phyloP scores from a whole-genome alignment of 768 basidiomycete species.

The Boletus eberwhitei region DNA sequence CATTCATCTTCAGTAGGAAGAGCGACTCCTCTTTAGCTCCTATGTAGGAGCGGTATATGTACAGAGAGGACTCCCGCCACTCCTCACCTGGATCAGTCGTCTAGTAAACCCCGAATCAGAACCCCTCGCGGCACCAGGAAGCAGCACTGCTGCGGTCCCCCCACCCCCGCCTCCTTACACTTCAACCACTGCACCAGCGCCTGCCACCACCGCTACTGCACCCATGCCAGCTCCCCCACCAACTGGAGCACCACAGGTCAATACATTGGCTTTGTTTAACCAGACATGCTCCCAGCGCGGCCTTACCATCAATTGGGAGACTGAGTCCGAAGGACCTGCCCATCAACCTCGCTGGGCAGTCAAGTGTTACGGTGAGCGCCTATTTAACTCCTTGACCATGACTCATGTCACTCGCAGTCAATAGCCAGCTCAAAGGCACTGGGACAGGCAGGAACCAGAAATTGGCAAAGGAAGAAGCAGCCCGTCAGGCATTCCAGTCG shows the following conservation, averaged over 20 bases:
- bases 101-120: conserved; percentile 49
- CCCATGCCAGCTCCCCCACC: conserved; percentile 19
- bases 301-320: conserved; percentile 44
- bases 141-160: conserved; percentile 7
- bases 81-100: conserved; percentile 58
- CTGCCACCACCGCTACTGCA: conserved; percentile 19
- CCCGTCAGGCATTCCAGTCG: conserved; percentile 48
- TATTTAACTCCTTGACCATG: neutral
- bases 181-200: conserved; percentile 12
- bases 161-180: conserved; percentile 27
- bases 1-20: conserved; percentile 42
- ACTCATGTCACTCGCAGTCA: conserved; percentile 38
- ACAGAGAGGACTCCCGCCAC: conserved; percentile 46
- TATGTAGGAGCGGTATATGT: conserved; percentile 67
- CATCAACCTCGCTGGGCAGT: conserved; percentile 60
- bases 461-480: conserved; percentile 67
- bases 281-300: conserved; percentile 51
- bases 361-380: conserved; percentile 45
- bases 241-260: conserved; percentile 24
- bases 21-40: conserved; percentile 51
- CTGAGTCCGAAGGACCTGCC: conserved; percentile 45
- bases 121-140: conserved; percentile 19
- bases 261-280: conserved; percentile 48
- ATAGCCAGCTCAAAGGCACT: conserved; percentile 44
- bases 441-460: conserved; percentile 61